Percentiles rank a stretch among this genome's conserved stretches.
These are phyloP conservation scores for Nicotiana benthamiana DNA, from an alignment of 257 asterid species.

Conservation along the genomic window DNA sequence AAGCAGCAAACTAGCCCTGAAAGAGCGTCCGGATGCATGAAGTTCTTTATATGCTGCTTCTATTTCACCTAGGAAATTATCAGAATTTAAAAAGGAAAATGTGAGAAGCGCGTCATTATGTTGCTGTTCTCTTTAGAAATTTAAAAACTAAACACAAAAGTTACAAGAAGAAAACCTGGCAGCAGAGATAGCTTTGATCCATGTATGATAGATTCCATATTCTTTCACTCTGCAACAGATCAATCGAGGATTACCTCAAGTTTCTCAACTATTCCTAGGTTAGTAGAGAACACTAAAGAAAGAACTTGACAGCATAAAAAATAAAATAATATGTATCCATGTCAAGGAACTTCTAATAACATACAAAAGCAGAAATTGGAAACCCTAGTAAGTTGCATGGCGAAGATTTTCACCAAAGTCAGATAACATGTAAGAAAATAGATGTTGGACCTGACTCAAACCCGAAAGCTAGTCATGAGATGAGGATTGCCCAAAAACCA, in stretches of 20 bases:
- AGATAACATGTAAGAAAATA: not conserved
- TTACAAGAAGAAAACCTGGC: not conserved
- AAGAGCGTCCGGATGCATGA: not conserved
- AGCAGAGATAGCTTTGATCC: conserved; percentile 36
- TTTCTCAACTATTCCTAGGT: not conserved
- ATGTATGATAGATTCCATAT: conserved; percentile 52
- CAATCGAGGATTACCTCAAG: not conserved
- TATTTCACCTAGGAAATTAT: conserved; percentile 1
- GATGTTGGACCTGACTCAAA: not conserved
- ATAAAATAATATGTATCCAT: not conserved
- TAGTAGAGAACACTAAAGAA: not conserved
- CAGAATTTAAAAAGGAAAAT: not conserved
- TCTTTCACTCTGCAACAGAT: conserved; percentile 57
- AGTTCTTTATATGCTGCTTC: not conserved
- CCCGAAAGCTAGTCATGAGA: not conserved
- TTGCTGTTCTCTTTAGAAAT: not conserved
- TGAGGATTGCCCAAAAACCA: not conserved
- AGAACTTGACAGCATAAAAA: not conserved
- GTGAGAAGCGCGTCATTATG: not conserved
- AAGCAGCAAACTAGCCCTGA: not conserved
- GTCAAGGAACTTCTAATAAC: not conserved
- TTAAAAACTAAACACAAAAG: not conserved
- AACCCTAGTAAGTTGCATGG: not conserved
- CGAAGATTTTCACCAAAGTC: not conserved
- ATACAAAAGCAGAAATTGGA: not conserved